Percentiles rank a stretch among this genome's conserved stretches.
Conservation (phyloP, 306 rosid species). For the Acacia confusa region DNA sequence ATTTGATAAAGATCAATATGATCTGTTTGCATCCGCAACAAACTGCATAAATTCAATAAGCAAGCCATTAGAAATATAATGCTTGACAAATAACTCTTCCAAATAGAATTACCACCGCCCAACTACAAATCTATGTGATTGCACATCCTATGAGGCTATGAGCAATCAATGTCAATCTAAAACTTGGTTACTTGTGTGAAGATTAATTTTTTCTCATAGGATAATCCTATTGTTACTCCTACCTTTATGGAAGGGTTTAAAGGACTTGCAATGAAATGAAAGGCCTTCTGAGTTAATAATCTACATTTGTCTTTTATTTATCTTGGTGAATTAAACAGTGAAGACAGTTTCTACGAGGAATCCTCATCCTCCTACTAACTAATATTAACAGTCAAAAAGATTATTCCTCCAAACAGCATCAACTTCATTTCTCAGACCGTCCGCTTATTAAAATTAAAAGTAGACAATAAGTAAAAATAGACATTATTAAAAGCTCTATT, state of each 20-base stretch:
- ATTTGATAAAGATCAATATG: slow-evolving; percentile 90
- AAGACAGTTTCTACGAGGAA: neutral
- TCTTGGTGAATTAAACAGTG: neutral
- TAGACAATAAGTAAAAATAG: neutral
- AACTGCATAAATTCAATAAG: slow-evolving; percentile 52
- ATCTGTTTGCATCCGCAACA: slow-evolving; percentile 71
- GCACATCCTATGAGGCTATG: neutral
- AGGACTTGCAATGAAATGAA: neutral
- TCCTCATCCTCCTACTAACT: neutral
- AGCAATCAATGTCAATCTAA: slow-evolving; percentile 4
- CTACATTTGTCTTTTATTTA: neutral
- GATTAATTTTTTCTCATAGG: neutral
- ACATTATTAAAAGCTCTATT: neutral
- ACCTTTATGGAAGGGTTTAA: neutral
- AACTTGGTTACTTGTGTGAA: neutral
- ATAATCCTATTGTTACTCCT: neutral
- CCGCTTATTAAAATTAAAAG: neutral
- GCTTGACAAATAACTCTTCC: neutral
- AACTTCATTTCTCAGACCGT: neutral
- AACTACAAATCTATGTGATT: neutral
- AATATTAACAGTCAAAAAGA: neutral
- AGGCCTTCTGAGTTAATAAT: neutral
- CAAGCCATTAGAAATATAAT: slow-evolving; percentile 28
- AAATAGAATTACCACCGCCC: slow-evolving; percentile 1
- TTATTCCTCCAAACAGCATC: neutral